Percentiles rank a stretch among this genome's conserved stretches.
phyloP scores from a whole-genome alignment of 2,329 filamentous ascomycete species.

The Colletotrichum lentis region DNA sequence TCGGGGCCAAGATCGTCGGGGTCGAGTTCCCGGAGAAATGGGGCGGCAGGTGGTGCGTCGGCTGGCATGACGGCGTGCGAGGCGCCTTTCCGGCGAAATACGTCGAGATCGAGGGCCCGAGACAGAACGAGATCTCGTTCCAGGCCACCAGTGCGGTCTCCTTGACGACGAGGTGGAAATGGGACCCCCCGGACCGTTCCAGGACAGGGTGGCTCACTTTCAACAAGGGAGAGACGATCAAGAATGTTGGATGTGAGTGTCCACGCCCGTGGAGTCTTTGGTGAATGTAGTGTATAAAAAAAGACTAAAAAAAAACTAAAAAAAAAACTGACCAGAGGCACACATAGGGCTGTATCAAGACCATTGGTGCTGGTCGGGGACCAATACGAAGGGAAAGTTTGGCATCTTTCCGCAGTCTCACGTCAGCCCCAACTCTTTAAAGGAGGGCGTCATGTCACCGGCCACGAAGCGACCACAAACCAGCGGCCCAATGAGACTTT shows the following conservation, averaged over 20 bases:
- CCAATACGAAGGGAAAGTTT: constrained; percentile 49
- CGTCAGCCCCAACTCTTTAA: constrained; percentile 43
- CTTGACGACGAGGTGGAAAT: constrained; percentile 46
- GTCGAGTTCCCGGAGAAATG: constrained; percentile 47
- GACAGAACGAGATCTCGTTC: constrained; percentile 35
- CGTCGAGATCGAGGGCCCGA: constrained; percentile 43
- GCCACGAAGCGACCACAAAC: constrained; percentile 5
- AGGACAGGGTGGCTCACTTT: constrained; percentile 43
- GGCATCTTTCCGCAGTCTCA: constrained; percentile 53
- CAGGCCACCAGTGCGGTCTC: constrained; percentile 29
- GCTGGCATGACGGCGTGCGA: constrained; percentile 46
- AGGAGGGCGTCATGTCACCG: constrained; percentile 6
- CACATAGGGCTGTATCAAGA: constrained; percentile 45
- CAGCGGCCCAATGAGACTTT: constrained; percentile 18
- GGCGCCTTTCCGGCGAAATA: constrained; percentile 44
- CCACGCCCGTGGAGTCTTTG: too few species aligned
- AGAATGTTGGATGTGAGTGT: constrained; percentile 52
- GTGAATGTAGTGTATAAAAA: too few species aligned
- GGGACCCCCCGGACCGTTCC: constrained; percentile 38
- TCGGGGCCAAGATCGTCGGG: constrained; percentile 46
- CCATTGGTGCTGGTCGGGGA: constrained; percentile 55
- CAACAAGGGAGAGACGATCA: constrained; percentile 59
- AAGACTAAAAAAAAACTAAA: too few species aligned
- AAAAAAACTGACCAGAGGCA: neutral
- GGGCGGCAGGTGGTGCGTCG: constrained; percentile 48